phyloP scores from a whole-genome alignment of 2,329 filamentous ascomycete species.

The Penicillium sp. region DNA sequence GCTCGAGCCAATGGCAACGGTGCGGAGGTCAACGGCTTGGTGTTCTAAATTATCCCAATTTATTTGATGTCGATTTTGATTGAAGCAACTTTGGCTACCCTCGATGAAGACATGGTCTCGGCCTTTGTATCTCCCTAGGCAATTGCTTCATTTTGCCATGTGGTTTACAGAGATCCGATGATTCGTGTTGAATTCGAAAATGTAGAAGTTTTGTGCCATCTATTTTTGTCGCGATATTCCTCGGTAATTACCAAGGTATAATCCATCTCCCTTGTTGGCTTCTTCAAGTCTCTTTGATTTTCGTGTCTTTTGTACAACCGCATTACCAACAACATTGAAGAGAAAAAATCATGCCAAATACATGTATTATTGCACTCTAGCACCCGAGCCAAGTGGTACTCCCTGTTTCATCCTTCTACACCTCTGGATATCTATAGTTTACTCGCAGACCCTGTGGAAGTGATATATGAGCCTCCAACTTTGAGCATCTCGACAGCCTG shows the following conservation, averaged over 20 bases:
- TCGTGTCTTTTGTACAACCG: conserved; percentile 1
- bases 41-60: conserved; percentile 1
- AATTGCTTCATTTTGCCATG: background rate
- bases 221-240: background rate
- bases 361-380: background rate
- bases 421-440: conserved; percentile 40
- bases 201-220: background rate
- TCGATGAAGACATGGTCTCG: background rate
- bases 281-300: background rate
- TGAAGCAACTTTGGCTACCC: conserved; percentile 11
- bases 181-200: background rate
- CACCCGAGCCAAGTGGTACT: background rate
- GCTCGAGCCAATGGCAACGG: conserved; percentile 46
- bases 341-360: conserved; percentile 10
- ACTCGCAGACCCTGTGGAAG: conserved; percentile 30
- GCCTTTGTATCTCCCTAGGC: background rate
- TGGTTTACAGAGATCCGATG: background rate
- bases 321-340: conserved; percentile 7
- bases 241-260: background rate
- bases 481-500: conserved; percentile 69
- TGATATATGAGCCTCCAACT: conserved; percentile 59
- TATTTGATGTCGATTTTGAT: conserved; percentile 5
- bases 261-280: background rate
- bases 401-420: background rate
- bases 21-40: conserved; percentile 41